Evolutionary conservation across 2,329 filamentous ascomycete species (phyloP), one percentile per base, ranked within the genome.

Genomic region (Claviceps monticola): DNA sequence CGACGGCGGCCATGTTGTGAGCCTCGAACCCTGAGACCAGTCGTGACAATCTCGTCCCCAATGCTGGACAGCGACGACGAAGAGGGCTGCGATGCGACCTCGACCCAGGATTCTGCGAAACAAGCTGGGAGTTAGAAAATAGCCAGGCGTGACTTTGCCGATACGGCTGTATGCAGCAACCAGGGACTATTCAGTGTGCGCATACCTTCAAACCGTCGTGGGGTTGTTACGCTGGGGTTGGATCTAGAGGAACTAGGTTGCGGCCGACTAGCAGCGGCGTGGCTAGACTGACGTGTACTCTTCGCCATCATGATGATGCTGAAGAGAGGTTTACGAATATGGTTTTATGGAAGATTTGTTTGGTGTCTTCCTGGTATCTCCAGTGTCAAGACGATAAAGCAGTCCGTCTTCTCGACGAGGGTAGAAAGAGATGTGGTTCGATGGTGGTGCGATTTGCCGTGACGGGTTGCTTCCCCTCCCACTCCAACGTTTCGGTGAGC

Each of bases 1-100:
- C 76, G 75, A 51, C 84, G 81, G 53, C 84, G 79, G 23, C 79
- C 76, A 23, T 73, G n/a, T 21, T 29, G 11, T 81, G 75, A 59
- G 9, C 78, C 76, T 56, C 86, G 83, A 50, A 96, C 83, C 50
- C 82, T 81, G 43, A 96, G 76, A 26, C 90, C 90, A 5, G 88
- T 93, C 2, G 88, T 95, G 57, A 95, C 85, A 58, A 95, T 91
- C 62, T 96, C 90, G 58, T 95, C 89, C 56, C 78, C 79, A 63
- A 84, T 82, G 51, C 82, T 95, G 19, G 90, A 95, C 13, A 95
- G 74, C 14, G 90, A 96, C 2, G 91, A 95, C 2, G 91, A 95
- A 0, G 91, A 96, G 7, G 91, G 89, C 60, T 93, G 88, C 4
- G 91, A 96, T 46, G 86, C 81, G 55, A 98, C 82, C 66, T 98